These are phyloP conservation scores for Teunomyces tritomae DNA, from an alignment of 805 yeast genomes.

Conservation along the genomic window DNA sequence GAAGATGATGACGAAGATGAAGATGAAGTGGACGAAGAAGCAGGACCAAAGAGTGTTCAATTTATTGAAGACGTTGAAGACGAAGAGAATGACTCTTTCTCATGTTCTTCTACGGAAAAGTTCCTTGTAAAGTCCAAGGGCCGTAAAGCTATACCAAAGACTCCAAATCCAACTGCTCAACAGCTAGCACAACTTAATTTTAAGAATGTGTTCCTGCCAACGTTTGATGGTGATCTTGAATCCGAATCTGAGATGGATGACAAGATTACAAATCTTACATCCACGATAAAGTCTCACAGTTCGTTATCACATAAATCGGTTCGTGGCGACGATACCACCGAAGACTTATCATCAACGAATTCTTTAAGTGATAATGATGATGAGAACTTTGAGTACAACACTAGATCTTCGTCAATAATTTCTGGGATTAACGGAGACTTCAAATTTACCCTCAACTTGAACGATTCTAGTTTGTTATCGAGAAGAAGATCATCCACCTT, in stretches of 20 bases:
- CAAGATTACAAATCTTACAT: slow-evolving; percentile 11
- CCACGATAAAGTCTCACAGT: slow-evolving; percentile 4
- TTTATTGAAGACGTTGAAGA: slow-evolving; percentile 20
- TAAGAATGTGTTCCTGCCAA: slow-evolving; percentile 24
- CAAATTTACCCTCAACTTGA: slow-evolving; percentile 58
- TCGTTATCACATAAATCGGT: not conserved
- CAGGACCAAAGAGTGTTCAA: slow-evolving; percentile 13
- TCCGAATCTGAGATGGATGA: slow-evolving; percentile 14
- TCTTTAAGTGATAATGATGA: slow-evolving; percentile 13
- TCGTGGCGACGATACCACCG: not conserved
- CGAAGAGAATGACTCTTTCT: slow-evolving; percentile 9
- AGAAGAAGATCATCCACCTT: slow-evolving; percentile 45
- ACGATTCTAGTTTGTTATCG: slow-evolving; percentile 61
- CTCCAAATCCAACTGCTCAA: slow-evolving; percentile 32
- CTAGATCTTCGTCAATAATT: slow-evolving; percentile 39
- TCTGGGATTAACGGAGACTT: slow-evolving; percentile 39
- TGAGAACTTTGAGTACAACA: slow-evolving; percentile 27
- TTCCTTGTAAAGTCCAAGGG: slow-evolving; percentile 6
- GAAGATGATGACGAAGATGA: slow-evolving; percentile 13
- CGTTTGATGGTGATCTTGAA: slow-evolving; percentile 10
- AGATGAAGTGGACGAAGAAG: not conserved
- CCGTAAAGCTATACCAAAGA: slow-evolving; percentile 33
- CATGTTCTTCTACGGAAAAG: slow-evolving; percentile 9
- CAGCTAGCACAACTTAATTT: slow-evolving; percentile 28
- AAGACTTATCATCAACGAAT: slow-evolving; percentile 12